Conservation (phyloP, 148 eudicot genomes). For the Cornus controversa region DNA sequence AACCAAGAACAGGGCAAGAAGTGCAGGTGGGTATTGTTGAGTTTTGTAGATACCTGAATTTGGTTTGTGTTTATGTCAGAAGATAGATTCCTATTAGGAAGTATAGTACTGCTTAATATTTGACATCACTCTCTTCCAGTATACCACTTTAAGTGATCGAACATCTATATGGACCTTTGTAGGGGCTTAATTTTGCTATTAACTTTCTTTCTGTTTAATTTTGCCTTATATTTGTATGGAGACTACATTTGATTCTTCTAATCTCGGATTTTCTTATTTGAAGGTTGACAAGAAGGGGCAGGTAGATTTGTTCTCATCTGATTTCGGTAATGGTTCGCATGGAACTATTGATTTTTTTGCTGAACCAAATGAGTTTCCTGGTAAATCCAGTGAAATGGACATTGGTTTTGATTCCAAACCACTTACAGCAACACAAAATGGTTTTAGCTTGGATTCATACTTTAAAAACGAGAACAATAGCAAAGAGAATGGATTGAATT, state of each 20-base stretch:
- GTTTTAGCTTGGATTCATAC: conserved; percentile 31
- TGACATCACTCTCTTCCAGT: no score
- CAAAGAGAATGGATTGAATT: conserved; percentile 27
- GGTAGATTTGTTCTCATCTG: conserved; percentile 30
- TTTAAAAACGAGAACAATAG: conserved; percentile 23
- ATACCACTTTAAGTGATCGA: not conserved
- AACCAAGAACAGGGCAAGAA: conserved; percentile 14
- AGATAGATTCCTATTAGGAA: not conserved
- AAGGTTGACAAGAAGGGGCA: conserved; percentile 39
- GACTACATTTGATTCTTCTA: conserved; percentile 6
- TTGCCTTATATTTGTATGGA: not conserved
- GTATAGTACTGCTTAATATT: not conserved
- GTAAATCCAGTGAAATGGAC: conserved; percentile 22
- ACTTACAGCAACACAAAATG: conserved; percentile 25
- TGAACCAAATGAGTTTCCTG: conserved; percentile 21
- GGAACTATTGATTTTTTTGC: conserved; percentile 38
- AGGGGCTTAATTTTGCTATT: not conserved
- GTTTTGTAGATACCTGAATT: not conserved
- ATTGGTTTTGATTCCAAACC: conserved; percentile 28
- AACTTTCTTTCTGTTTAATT: no score
- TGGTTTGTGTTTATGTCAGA: not conserved
- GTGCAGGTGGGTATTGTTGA: conserved; percentile 30
- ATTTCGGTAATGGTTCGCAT: conserved; percentile 22
- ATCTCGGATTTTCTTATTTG: conserved; percentile 12
- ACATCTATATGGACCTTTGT: not conserved